Evolutionary conservation across 2,329 filamentous ascomycete species (phyloP).

Genomic region (Pseudogymnoascus sp.): DNA sequence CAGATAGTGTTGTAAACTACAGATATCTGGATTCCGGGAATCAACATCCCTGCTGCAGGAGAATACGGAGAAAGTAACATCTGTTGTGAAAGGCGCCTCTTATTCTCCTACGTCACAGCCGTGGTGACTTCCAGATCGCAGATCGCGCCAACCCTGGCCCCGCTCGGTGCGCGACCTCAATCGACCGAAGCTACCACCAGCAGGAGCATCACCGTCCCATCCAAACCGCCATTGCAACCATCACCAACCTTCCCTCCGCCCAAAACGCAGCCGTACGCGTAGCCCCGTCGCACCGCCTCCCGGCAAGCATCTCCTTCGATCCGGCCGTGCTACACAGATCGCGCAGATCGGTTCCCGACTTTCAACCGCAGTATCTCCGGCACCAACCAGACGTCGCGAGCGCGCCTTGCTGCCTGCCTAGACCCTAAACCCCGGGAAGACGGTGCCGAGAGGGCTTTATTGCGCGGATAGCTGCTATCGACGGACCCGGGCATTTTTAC

Average conservation of each 20-base stretch:
- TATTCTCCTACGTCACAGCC: not conserved
- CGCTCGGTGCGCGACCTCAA: not conserved
- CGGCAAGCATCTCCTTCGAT: not conserved
- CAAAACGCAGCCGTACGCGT: not conserved
- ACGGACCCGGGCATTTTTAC: not conserved
- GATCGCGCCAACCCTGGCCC: not conserved
- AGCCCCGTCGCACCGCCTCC: not conserved
- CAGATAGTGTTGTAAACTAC: not conserved
- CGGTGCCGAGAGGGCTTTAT: not conserved
- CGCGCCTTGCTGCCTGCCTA: not conserved
- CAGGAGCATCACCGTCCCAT: not conserved
- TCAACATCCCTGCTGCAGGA: not conserved
- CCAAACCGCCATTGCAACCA: not conserved
- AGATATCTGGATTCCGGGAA: not conserved
- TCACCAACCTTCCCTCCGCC: not conserved
- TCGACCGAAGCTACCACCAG: not conserved
- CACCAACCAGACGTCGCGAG: not conserved
- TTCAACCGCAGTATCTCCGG: not conserved
- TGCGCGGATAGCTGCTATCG: not conserved
- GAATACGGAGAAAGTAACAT: not conserved
- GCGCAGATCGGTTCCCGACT: slow-evolving; percentile 1
- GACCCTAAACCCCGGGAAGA: not conserved
- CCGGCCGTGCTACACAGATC: not conserved
- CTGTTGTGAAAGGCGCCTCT: not conserved
- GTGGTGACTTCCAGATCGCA: not conserved